Conservation (phyloP, 83 land plant species). For the Picea abies region DNA sequence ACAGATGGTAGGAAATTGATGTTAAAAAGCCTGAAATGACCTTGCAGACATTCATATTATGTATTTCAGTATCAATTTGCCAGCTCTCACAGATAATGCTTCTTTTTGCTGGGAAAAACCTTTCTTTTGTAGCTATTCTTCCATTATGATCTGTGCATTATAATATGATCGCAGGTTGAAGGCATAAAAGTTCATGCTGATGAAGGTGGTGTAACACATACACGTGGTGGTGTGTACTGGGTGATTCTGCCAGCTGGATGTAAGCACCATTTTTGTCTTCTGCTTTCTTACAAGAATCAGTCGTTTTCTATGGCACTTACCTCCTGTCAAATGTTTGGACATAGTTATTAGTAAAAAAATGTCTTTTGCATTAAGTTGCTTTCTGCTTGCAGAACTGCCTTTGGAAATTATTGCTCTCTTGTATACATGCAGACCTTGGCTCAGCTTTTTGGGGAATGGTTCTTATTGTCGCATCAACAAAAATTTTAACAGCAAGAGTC, state of each 20-base stretch:
- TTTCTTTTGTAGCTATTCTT: not conserved
- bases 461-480: constrained; percentile 82
- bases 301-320: not conserved
- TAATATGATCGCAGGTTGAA: constrained; percentile 66
- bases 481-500: constrained; percentile 72
- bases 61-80: too few relatives aligned
- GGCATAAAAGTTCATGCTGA: constrained; percentile 93
- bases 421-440: constrained; percentile 82
- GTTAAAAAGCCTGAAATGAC: not conserved
- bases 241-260: constrained; percentile 98
- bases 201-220: constrained; percentile 96
- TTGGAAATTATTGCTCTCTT: not conserved
- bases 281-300: not conserved
- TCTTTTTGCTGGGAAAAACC: not conserved
- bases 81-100: not conserved
- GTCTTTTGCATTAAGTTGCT: not conserved
- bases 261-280: constrained; percentile 32
- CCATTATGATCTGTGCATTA: not conserved
- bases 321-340: not conserved
- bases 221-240: constrained; percentile 93
- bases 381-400: not conserved
- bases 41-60: not conserved
- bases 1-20: not conserved
- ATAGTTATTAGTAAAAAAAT: not conserved
- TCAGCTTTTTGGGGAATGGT: constrained; percentile 99